Percentiles rank a stretch among this genome's conserved stretches.
Conservation (phyloP, 805 yeast species). For the Hanseniaspora lindneri region DNA sequence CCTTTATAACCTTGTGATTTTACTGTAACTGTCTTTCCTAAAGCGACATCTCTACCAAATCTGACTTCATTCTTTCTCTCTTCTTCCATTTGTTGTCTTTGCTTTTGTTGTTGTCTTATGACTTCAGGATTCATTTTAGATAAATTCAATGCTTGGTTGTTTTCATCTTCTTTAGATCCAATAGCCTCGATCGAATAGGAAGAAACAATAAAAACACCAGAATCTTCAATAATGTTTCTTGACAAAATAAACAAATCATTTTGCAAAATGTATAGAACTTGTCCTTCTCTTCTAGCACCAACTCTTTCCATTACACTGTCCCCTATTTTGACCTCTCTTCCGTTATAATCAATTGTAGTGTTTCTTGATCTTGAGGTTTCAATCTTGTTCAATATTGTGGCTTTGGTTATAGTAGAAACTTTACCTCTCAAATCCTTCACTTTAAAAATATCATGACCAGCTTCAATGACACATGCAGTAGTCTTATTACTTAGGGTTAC, state of each 20-base stretch:
- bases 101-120: constrained; percentile 32
- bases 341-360: constrained; percentile 78
- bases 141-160: constrained; percentile 48
- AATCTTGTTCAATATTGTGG: constrained; percentile 70
- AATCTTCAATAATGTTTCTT: constrained; percentile 65
- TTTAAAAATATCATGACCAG: constrained; percentile 76
- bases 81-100: constrained; percentile 19
- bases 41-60: constrained; percentile 68
- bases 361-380: constrained; percentile 59
- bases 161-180: constrained; percentile 48
- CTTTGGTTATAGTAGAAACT: constrained; percentile 55
- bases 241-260: constrained; percentile 69
- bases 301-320: constrained; percentile 79
- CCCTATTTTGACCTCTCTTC: constrained; percentile 75
- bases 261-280: constrained; percentile 74
- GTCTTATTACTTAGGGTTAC: constrained; percentile 76
- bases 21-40: constrained; percentile 76
- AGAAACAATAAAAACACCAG: constrained; percentile 80
- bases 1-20: constrained; percentile 92
- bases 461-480: constrained; percentile 81
- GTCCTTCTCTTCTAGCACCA: constrained; percentile 83
- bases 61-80: constrained; percentile 31
- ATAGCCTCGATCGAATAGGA: constrained; percentile 69
- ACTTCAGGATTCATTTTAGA: constrained; percentile 74
- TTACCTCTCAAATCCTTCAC: constrained; percentile 77